Evolutionary conservation across 2,329 filamentous ascomycete genomes (phyloP).

Genomic region (Colletotrichum salicis): DNA sequence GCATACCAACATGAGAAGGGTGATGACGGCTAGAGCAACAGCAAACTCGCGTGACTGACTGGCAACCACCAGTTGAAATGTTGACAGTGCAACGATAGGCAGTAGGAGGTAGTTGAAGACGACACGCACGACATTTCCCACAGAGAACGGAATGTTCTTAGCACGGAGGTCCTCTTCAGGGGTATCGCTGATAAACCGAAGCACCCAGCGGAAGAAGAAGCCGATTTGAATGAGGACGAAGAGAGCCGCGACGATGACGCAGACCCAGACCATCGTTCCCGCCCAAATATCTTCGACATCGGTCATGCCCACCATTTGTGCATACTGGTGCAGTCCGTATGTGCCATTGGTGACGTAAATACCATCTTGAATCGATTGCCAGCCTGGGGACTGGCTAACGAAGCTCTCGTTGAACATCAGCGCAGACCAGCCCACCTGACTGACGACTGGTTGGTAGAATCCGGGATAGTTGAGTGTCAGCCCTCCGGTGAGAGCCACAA

Average conservation of each 20-base stretch:
- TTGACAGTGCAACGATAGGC: constrained; percentile 85
- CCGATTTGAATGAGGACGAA: constrained; percentile 78
- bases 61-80: constrained; percentile 90
- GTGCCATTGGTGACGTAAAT: constrained; percentile 84
- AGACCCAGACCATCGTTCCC: constrained; percentile 90
- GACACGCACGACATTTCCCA: constrained; percentile 83
- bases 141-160: constrained; percentile 90
- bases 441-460: constrained; percentile 91
- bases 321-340: constrained; percentile 82
- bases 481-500: constrained; percentile 86
- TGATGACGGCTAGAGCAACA: constrained; percentile 78
- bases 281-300: constrained; percentile 86
- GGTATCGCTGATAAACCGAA: constrained; percentile 75
- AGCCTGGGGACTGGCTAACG: constrained; percentile 74
- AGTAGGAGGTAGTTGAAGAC: constrained; percentile 93
- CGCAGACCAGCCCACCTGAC: constrained; percentile 86
- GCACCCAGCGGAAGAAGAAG: constrained; percentile 81
- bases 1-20: constrained; percentile 76
- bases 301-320: constrained; percentile 84
- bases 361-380: constrained; percentile 79
- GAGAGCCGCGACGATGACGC: constrained; percentile 77
- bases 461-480: constrained; percentile 90
- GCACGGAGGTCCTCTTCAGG: constrained; percentile 87
- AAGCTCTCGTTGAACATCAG: constrained; percentile 96
- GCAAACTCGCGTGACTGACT: constrained; percentile 73